Base-by-base conservation (phyloP, 2,329 filamentous ascomycete genomes). In the Pseudopithomyces maydicus region DNA sequence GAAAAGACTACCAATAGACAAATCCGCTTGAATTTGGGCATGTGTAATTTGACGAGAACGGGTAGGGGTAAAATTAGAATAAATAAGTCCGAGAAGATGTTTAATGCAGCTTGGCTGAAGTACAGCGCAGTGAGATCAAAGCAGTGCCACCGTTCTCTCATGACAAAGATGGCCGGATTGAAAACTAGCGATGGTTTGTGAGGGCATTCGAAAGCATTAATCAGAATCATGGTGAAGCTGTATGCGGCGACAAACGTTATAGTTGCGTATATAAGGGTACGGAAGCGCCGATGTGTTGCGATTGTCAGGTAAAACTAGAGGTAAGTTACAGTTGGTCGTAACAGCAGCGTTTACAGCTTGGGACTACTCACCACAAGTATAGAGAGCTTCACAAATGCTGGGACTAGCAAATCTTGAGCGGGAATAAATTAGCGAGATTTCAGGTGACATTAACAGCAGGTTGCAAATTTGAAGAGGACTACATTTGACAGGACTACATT, bases 1-100 rank as follows among this genome's bases (percentile, higher is more conserved):
- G 61, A 62, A 50, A 72, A 72, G 36, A 71, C 61, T 2, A 55
- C 52, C 3, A 72, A 53, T 4, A 72, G 56, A 8, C 57, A 61
- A 12, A 64, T 19, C 7, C 66, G 65, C 33, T 69, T 69, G n/a
- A 58, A 39, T 3, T 33, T 62, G 14, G 59, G 57, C 65, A 71
- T 70, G 8, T 62, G 63, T 14, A 72, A 58, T 14, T 60, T 55
- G n/a, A 65, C 35, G 1, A 72, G 58, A 8, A 67, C 46, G 10
- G 69, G 69, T 49, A 71, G 54, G 11, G 69, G 67, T 0, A 71
- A 57, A 11, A 65, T 20, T 7, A 69, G 59, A 5, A 72, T 66
- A 33, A 63, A 38, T 14, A 64, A 35, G 47, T 71, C 67, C 3
- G 67, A 64, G 26, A 56, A 59, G 33, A 72, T 66, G 57, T 67